phyloP scores from a whole-genome alignment of 345 rosid species.

The Schrenkiella parvula region DNA sequence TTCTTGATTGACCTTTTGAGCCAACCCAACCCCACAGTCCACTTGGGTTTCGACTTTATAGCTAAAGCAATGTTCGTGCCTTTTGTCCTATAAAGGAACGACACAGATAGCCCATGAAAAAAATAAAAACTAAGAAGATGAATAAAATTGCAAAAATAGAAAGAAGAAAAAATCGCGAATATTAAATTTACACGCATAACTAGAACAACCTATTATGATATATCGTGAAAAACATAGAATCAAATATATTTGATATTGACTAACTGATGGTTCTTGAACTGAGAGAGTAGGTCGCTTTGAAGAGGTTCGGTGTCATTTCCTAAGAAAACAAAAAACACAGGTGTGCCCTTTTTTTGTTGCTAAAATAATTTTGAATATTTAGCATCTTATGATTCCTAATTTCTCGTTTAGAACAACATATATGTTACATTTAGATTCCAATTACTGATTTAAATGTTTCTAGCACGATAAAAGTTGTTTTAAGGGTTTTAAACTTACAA shows the following conservation, averaged over 20 bases:
- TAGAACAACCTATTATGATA: conserved; percentile 12
- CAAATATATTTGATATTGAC: conserved; percentile 30
- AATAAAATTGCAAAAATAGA: neutral
- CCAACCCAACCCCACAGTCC: conserved; percentile 39
- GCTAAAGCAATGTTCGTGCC: conserved; percentile 49
- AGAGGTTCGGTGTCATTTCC: neutral
- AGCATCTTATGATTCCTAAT: neutral
- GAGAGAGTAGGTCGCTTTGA: neutral
- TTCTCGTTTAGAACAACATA: neutral
- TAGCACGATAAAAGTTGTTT: neutral
- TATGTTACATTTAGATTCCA: neutral
- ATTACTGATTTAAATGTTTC: neutral
- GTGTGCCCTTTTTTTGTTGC: neutral
- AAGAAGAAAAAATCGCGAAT: neutral
- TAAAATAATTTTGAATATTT: neutral
- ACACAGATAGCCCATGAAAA: conserved; percentile 26
- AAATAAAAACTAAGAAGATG: too few species aligned
- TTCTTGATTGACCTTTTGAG: conserved; percentile 1
- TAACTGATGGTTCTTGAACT: conserved; percentile 17
- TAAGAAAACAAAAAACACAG: neutral
- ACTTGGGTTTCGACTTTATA: conserved; percentile 48
- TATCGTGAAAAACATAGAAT: conserved; percentile 5
- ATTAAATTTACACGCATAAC: conserved; percentile 14
- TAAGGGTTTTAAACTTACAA: neutral
- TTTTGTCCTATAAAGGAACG: conserved; percentile 51